Evolutionary conservation across 2,329 filamentous ascomycete species (phyloP).

Genomic region (Hypoxylon sp.): DNA sequence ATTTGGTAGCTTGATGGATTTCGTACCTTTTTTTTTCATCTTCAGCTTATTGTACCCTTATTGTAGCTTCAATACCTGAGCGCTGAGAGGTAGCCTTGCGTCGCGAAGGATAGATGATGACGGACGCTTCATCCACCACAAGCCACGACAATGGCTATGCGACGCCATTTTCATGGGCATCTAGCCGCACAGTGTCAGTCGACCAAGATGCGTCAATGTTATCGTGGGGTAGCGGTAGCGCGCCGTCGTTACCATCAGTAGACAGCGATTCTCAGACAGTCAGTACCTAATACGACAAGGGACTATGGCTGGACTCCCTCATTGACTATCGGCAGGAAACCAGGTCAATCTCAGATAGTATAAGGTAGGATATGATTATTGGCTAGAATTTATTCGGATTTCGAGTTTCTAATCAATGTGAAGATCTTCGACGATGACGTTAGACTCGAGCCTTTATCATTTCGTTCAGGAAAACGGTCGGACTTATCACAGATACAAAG

Average conservation of each 20-base stretch:
- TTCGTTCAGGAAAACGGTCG: conserved; percentile 53
- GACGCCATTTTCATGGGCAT: conserved; percentile 28
- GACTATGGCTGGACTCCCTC: not conserved
- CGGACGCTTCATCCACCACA: conserved; percentile 11
- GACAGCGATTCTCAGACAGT: conserved; percentile 45
- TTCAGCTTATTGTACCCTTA: not conserved
- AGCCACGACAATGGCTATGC: conserved; percentile 12
- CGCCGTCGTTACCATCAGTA: conserved; percentile 49
- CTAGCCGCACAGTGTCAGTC: conserved; percentile 33
- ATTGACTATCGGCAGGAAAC: conserved; percentile 34
- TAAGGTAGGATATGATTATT: conserved; percentile 27
- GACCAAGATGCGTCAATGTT: conserved; percentile 34
- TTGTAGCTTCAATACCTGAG: conserved; percentile 11
- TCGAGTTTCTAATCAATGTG: conserved; percentile 10
- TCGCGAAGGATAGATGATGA: conserved; percentile 28
- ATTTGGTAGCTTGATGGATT: conserved; percentile 6
- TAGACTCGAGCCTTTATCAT: conserved; percentile 50
- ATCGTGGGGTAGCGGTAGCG: conserved; percentile 49
- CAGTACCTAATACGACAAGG: conserved; percentile 19
- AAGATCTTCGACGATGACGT: conserved; percentile 52
- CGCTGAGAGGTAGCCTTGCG: conserved; percentile 10
- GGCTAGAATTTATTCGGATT: not conserved
- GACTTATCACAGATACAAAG: conserved; percentile 54
- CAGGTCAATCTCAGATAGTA: conserved; percentile 31
- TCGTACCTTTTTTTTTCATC: conserved; percentile 2